Evolutionary conservation across 192 early-diverging fungal species (phyloP), one percentile per base, ranked within the genome.

Genomic region (Diversispora epigaea): DNA sequence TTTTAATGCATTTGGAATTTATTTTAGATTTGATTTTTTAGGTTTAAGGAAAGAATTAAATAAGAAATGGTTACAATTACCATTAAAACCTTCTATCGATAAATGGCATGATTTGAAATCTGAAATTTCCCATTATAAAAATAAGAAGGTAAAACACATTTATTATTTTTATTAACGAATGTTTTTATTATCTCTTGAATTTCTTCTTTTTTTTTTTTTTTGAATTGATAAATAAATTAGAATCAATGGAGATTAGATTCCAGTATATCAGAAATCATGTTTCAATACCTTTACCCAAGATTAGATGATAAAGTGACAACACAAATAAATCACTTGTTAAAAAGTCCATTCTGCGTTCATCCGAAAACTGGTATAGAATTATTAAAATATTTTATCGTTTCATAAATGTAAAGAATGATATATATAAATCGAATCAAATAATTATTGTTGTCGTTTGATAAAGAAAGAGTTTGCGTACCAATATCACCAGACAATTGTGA

Each of bases 321-420:
- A 15, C 89, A 92, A 45, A 87, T 96, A 9, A 93, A 92, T 80
- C 97, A 99, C 85, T 93, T 99, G 86, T 87, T 99, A 39, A 99
- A 99, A 80, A 90, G 91, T 76, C 97, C 97, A 7, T 98, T 99
- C 80, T 99, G 95, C 82, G 91, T 97, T 22, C 97, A 99, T 76
- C 97, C 97, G 21, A 94, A 93, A 79, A 96, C 96, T 10, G 92
- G 96, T 89, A 32, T 32, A 32, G 25, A 32, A 32, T 1, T 32
- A 32, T 32, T n/a, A 2, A 32, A 32, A 32, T 32, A 32, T 32
- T 32, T 32, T 32, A 32, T 32, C 25, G 25, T 1, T 32, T 32
- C 25, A 32, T 32, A 32, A 32, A 32, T 32, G 25, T 32, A 32
- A 32, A 32, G 25, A 32, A 1, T 32, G 25, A 32, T 32, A 32